Conservation (phyloP, 164 flowering plant genomes). For the Liriodendron chinense region DNA sequence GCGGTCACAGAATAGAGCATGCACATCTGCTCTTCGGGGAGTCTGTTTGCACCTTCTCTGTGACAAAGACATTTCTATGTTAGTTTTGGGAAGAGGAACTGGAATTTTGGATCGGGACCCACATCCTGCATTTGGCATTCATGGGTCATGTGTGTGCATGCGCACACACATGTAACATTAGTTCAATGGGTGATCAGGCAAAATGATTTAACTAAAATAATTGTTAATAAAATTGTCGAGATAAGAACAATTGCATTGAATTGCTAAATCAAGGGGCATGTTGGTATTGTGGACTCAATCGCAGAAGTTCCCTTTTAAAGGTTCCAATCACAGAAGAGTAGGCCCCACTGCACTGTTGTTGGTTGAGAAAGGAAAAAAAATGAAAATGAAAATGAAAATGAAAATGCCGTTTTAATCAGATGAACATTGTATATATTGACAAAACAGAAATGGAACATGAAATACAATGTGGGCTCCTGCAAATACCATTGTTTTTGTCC, state of each 20-base stretch:
- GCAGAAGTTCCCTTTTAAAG: neutral
- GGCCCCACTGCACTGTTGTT: too few species aligned
- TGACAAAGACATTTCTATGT: slow-evolving; percentile 2
- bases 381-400: too few species aligned
- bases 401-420: too few species aligned
- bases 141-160: too few species aligned
- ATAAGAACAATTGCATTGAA: neutral
- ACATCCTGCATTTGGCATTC: too few species aligned
- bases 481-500: slow-evolving; percentile 47
- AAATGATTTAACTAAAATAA: neutral
- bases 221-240: neutral
- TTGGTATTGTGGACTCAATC: neutral
- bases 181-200: neutral
- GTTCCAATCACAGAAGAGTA: too few species aligned
- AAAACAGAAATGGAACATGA: neutral
- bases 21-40: slow-evolving; percentile 34
- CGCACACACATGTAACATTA: too few species aligned
- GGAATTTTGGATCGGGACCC: too few species aligned
- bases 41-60: slow-evolving; percentile 34
- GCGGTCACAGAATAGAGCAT: slow-evolving; percentile 45
- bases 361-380: too few species aligned
- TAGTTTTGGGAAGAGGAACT: too few species aligned
- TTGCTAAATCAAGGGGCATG: neutral
- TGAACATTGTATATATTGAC: too few species aligned
- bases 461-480: neutral